Evolutionary conservation across 139 green algal genomes (phyloP).

Genomic region (Astrephomene gubernaculifera): DNA sequence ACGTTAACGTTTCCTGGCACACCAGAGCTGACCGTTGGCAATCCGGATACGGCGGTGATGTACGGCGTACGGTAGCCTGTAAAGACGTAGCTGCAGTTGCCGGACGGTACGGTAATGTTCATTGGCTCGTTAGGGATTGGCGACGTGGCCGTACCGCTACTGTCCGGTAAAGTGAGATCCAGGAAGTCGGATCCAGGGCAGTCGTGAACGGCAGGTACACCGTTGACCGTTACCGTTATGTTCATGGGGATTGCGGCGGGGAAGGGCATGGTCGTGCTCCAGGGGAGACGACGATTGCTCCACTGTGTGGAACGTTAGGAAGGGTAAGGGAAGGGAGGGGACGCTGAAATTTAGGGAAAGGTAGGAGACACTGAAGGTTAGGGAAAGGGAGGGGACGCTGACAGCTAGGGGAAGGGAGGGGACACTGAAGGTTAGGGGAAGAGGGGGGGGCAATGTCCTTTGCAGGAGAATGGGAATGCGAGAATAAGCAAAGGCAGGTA

Average conservation of each 20-base stretch:
- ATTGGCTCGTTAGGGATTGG: conserved; percentile 30
- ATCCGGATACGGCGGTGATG: background rate
- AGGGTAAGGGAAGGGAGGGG: background rate
- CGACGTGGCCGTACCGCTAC: conserved; percentile 41
- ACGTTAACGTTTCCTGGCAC: background rate
- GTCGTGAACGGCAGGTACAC: background rate
- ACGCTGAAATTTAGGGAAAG: background rate
- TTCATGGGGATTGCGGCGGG: background rate
- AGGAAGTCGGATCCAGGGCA: conserved; percentile 13
- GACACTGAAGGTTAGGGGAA: background rate
- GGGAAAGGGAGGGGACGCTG: background rate
- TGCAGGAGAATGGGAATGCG: background rate
- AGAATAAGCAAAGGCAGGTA: too few species aligned
- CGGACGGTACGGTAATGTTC: conserved; percentile 8
- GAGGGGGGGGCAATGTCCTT: background rate
- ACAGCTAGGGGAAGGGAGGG: background rate
- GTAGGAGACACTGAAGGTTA: background rate
- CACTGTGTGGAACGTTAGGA: too few species aligned
- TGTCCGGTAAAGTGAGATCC: conserved; percentile 15
- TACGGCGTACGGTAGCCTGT: background rate
- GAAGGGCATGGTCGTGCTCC: background rate
- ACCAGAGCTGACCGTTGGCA: background rate
- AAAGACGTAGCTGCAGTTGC: conserved; percentile 40
- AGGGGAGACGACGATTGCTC: background rate
- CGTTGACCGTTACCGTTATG: background rate